A percentile compares a stretch with the other conserved stretches of the same genome.
These are phyloP conservation scores for Prunus kanzakura DNA, from an alignment of 306 rosid species.

Conservation along the genomic window DNA sequence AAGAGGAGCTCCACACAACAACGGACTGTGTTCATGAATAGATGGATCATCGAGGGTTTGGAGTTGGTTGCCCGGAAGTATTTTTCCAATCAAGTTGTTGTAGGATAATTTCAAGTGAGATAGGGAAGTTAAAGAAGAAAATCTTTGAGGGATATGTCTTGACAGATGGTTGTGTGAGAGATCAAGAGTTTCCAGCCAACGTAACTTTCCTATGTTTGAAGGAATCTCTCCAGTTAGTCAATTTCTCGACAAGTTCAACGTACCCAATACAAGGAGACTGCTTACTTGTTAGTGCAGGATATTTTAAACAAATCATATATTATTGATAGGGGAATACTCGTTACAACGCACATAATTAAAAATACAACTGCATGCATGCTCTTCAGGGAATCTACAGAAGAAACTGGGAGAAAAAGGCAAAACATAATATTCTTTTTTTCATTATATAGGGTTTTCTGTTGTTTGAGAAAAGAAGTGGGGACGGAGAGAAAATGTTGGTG, in stretches of 20 bases:
- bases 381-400: no score
- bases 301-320: no score
- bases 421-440: no score
- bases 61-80: background rate
- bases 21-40: background rate
- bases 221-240: background rate
- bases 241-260: constrained; percentile 4
- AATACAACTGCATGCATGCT: no score
- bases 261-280: background rate
- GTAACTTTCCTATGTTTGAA: background rate
- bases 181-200: background rate
- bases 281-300: no score
- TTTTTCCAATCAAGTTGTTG: background rate
- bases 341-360: no score
- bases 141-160: background rate
- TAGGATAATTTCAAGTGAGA: background rate
- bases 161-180: constrained; percentile 2
- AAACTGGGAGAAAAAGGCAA: no score
- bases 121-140: background rate
- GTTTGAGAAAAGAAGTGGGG: no score
- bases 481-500: no score
- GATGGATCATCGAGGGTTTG: background rate
- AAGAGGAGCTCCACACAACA: background rate
- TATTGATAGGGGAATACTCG: background rate
- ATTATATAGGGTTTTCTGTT: no score